phyloP scores from a whole-genome alignment of 1,284 basidiomycete genomes.

The Mixia osmundae region DNA sequence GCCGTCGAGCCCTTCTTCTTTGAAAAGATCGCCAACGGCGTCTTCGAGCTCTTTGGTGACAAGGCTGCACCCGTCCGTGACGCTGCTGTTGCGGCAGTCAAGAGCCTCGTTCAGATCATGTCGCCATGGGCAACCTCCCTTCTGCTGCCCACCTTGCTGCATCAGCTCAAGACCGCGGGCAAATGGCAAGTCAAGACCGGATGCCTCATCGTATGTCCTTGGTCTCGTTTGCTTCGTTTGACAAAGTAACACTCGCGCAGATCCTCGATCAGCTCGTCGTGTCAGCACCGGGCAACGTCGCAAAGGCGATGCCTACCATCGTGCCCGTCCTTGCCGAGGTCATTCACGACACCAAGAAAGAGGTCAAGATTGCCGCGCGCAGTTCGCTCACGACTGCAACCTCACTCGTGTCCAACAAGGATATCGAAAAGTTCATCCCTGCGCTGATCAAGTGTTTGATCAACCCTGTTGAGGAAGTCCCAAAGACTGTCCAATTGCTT shows the following conservation, averaged over 20 bases:
- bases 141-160: constrained; percentile 70
- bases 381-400: constrained; percentile 80
- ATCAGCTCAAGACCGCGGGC: constrained; percentile 84
- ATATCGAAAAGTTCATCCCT: constrained; percentile 88
- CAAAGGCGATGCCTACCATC: constrained; percentile 81
- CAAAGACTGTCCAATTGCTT: constrained; percentile 83
- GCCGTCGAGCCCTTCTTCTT: constrained; percentile 78
- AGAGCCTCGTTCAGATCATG: constrained; percentile 53
- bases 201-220: no score
- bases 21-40: constrained; percentile 46
- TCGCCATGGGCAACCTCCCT: constrained; percentile 72
- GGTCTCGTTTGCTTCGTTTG: no score
- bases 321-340: constrained; percentile 85
- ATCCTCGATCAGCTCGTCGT: constrained; percentile 75
- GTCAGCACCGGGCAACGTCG: constrained; percentile 62
- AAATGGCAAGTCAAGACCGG: constrained; percentile 99
- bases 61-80: constrained; percentile 67
- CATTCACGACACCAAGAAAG: constrained; percentile 99
- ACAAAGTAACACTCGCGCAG: no score
- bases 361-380: constrained; percentile 97
- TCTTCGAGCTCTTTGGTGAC: constrained; percentile 80
- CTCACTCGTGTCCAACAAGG: constrained; percentile 94
- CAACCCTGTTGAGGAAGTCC: constrained; percentile 98
- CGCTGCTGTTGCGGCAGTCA: constrained; percentile 64
- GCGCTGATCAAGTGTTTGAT: constrained; percentile 91